Percentiles rank a stretch among this genome's conserved stretches.
Evolutionary conservation across 2,329 filamentous ascomycete species (phyloP).

Genomic region (Neopestalotiopsis sp.): DNA sequence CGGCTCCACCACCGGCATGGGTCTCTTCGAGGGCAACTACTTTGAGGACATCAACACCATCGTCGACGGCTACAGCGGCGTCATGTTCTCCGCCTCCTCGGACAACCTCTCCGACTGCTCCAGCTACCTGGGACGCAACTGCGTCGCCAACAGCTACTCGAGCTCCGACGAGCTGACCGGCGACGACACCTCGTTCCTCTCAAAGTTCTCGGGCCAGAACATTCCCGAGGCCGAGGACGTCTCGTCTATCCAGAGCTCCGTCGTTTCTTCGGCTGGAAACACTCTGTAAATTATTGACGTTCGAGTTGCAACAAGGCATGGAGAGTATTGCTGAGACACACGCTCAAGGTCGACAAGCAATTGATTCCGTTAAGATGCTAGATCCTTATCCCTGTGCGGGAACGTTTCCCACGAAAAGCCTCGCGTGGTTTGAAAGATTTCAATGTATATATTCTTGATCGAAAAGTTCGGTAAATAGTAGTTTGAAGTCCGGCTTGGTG

Average conservation of each 20-base stretch:
- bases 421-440: not conserved
- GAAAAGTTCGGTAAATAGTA: not conserved
- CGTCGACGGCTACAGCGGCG: constrained; percentile 27
- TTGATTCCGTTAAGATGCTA: no score
- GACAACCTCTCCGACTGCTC: constrained; percentile 19
- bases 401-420: not conserved
- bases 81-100: constrained; percentile 30
- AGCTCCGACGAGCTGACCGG: constrained; percentile 15
- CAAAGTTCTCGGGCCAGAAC: constrained; percentile 1
- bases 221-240: constrained; percentile 11
- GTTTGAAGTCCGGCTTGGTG: not conserved
- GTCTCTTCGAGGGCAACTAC: constrained; percentile 33
- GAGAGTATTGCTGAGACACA: no score
- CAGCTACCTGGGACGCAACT: constrained; percentile 15
- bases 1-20: constrained; percentile 23
- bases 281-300: not conserved
- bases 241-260: not conserved
- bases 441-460: not conserved
- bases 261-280: not conserved
- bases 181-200: constrained; percentile 10
- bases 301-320: no score
- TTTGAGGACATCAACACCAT: constrained; percentile 30
- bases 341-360: no score
- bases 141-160: constrained; percentile 13
- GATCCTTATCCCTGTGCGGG: no score